These are phyloP conservation scores for Zymoseptoria crescenta DNA, from an alignment of 2,329 filamentous ascomycete genomes.

Conservation along the genomic window DNA sequence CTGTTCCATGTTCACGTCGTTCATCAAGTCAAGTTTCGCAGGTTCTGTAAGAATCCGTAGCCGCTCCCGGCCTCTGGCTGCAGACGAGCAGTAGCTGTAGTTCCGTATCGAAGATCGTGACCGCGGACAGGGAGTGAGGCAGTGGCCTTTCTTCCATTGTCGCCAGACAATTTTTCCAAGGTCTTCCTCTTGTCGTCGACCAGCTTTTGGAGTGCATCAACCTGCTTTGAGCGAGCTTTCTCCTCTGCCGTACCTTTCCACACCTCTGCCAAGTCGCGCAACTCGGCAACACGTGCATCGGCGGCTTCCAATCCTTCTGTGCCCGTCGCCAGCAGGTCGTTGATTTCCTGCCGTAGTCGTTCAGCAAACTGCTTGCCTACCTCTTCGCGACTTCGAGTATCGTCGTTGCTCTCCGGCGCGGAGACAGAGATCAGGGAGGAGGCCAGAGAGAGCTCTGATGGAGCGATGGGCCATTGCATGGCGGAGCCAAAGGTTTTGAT, in stretches of 20 bases:
- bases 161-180: slow-evolving; percentile 30
- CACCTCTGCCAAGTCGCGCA: slow-evolving; percentile 67
- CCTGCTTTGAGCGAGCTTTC: slow-evolving; percentile 70
- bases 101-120: slow-evolving; percentile 25
- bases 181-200: slow-evolving; percentile 63
- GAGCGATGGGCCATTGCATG: slow-evolving; percentile 89
- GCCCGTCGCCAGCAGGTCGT: slow-evolving; percentile 51
- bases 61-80: slow-evolving; percentile 30
- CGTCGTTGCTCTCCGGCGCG: slow-evolving; percentile 54
- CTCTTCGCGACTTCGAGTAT: slow-evolving; percentile 64
- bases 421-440: slow-evolving; percentile 88
- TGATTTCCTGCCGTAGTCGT: slow-evolving; percentile 63
- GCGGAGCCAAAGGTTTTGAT: slow-evolving; percentile 89
- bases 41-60: slow-evolving; percentile 46
- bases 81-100: slow-evolving; percentile 8
- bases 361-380: slow-evolving; percentile 77
- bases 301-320: slow-evolving; percentile 67
- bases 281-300: slow-evolving; percentile 62
- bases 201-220: slow-evolving; percentile 71
- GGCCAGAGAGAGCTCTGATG: slow-evolving; percentile 76
- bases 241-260: slow-evolving; percentile 98
- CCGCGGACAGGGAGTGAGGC: slow-evolving; percentile 14
- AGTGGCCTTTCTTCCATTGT: slow-evolving; percentile 8
- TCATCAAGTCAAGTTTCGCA: slow-evolving; percentile 39
- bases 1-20: neutral